Evolutionary conservation across 1,284 basidiomycete species (phyloP).

Genomic region (Vanrija sp.): DNA sequence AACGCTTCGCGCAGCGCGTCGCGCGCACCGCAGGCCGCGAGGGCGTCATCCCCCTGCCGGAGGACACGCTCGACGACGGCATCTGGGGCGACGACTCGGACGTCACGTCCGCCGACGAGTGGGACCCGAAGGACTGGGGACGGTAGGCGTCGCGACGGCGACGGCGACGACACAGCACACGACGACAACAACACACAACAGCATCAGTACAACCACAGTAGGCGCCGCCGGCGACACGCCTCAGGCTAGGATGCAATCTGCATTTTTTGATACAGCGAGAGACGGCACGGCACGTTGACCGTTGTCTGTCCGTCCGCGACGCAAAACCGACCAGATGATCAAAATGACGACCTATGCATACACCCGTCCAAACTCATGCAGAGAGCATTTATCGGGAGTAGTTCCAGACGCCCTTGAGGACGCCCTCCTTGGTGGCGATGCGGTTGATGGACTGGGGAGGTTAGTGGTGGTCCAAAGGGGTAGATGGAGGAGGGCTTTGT

Average conservation of each 20-base stretch:
- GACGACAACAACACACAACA: too few species aligned
- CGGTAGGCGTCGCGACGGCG: constrained; percentile 8
- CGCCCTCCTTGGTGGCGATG: constrained; percentile 88
- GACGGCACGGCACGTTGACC: too few species aligned
- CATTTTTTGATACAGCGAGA: too few species aligned
- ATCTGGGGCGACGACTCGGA: constrained; percentile 24
- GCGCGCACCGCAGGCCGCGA: constrained; percentile 27
- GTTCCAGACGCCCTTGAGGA: constrained; percentile 50
- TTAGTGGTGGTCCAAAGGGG: too few species aligned
- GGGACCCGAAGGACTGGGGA: constrained; percentile 37
- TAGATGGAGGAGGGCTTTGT: too few species aligned
- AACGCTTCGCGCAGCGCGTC: constrained; percentile 31
- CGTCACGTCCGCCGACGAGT: constrained; percentile 29
- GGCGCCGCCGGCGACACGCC: too few species aligned
- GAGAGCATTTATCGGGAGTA: constrained; percentile 41
- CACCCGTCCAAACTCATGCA: constrained; percentile 6
- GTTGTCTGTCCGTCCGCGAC: too few species aligned
- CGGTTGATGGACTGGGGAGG: constrained; percentile 71
- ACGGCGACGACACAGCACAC: neutral
- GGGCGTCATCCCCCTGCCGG: constrained; percentile 28
- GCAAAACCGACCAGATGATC: too few species aligned
- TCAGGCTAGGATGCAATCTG: too few species aligned
- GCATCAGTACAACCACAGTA: too few species aligned
- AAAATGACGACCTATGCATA: constrained; percentile 19
- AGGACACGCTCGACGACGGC: constrained; percentile 23